phyloP scores from a whole-genome alignment of 805 yeast species.

The Cyberlindnera bimundalis region DNA sequence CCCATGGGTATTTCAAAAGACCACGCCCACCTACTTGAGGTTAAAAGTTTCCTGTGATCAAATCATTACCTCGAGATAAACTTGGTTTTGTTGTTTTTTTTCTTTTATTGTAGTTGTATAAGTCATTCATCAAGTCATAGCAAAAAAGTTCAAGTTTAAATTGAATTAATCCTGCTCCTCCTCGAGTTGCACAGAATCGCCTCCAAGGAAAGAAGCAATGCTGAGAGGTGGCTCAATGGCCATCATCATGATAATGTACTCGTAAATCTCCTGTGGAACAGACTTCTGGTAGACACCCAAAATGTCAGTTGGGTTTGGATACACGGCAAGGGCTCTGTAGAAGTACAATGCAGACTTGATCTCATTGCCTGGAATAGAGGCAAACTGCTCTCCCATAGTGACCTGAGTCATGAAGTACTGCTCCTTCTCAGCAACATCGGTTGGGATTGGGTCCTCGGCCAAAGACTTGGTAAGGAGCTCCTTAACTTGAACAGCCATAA shows the following conservation, averaged over 20 bases:
- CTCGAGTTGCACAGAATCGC: conserved; percentile 17
- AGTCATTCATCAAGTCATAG: neutral
- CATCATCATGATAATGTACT: conserved; percentile 81
- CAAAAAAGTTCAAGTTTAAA: neutral
- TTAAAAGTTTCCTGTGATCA: too few relatives aligned
- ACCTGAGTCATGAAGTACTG: conserved; percentile 78
- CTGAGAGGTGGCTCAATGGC: conserved; percentile 87
- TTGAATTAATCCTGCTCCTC: conserved; percentile 26
- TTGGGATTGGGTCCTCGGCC: conserved; percentile 71
- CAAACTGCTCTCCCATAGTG: conserved; percentile 78
- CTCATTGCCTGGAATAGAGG: conserved; percentile 62
- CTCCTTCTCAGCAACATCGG: conserved; percentile 67
- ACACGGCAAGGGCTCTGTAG: conserved; percentile 89
- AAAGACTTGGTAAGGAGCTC: conserved; percentile 62
- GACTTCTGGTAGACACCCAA: conserved; percentile 87
- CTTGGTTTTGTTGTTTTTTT: too few relatives aligned
- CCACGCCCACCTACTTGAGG: too few relatives aligned
- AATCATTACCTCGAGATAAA: too few relatives aligned
- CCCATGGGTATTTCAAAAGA: too few relatives aligned
- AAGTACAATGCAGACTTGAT: conserved; percentile 84
- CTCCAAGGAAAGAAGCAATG: conserved; percentile 57
- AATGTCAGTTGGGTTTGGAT: conserved; percentile 93
- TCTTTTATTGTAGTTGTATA: neutral
- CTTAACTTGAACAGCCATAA: conserved; percentile 57
- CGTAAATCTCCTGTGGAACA: conserved; percentile 78